These are phyloP conservation scores for Cucurbita ficifolia DNA, from an alignment of 306 rosid genomes.

Conservation along the genomic window DNA sequence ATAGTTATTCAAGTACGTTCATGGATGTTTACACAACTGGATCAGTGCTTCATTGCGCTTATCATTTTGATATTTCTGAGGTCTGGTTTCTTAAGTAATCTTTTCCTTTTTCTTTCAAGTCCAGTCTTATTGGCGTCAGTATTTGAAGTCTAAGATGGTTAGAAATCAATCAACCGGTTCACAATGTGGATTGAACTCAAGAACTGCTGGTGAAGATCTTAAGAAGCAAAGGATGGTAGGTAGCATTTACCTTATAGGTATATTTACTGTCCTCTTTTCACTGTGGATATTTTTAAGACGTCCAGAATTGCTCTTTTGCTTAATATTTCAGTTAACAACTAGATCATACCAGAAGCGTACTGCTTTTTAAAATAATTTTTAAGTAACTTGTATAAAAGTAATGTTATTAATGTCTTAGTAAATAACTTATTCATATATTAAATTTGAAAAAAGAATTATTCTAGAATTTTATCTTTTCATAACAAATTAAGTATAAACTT, in stretches of 20 bases:
- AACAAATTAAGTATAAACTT: background rate
- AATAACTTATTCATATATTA: background rate
- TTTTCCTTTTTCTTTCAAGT: slow-evolving; percentile 2
- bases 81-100: background rate
- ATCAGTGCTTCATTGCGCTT: background rate
- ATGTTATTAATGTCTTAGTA: background rate
- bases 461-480: background rate
- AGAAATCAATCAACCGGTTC: slow-evolving; percentile 22
- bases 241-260: slow-evolving; percentile 9
- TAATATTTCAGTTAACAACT: background rate
- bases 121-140: slow-evolving; percentile 37
- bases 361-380: background rate
- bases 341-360: background rate
- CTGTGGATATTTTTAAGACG: background rate
- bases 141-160: slow-evolving; percentile 31
- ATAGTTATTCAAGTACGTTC: slow-evolving; percentile 40
- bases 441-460: background rate
- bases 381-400: background rate
- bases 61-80: background rate
- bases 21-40: slow-evolving; percentile 1
- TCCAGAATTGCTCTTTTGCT: background rate
- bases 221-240: slow-evolving; percentile 22
- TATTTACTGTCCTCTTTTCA: background rate
- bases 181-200: slow-evolving; percentile 16
- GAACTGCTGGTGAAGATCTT: slow-evolving; percentile 15